Base-by-base conservation (phyloP, 176 grass and related monocot genomes). In the Musa acuminata region DNA sequence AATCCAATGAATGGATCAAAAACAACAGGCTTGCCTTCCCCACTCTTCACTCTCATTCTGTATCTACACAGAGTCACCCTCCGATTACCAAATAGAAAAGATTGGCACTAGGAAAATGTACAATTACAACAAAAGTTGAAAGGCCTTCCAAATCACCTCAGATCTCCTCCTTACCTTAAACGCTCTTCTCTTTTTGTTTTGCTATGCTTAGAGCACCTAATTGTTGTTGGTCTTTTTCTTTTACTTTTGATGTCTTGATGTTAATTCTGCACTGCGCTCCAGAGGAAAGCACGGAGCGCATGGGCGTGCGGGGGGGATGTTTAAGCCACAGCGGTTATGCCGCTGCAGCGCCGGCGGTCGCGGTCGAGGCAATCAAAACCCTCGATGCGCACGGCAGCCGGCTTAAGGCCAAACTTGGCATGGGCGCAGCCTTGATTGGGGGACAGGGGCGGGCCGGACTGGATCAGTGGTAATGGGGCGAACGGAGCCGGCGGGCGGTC, bases 351-450 rank as follows among this genome's bases (percentile, higher is more conserved):
- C 5, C 84, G 84, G 72, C 72, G 72, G 72, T 49, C 52, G 13
- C 84, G 72, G 53, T 55, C 89, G 95, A 99, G 95, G 91, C 91
- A 99, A 78, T 94, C 91, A 94, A 99, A 99, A 91, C 95, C 95
- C 95, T 94, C 95, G n/a, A 99, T 60, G 59, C 95, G 88, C 21
- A 99, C 92, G 3, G 82, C 78, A 0, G 95, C 90, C 22, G 95
- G 90, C 80, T 89, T 79, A 74, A 93, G 88, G 23, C 78, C 78
- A 23, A 80, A 72, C 67, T 80, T 80, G 78, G 68, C 57, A 3
- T 57, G 78, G 20, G 55, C 55, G 55, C 69, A 80, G 13, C 78
- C 78, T 55, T 74, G 51, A 13, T 53, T 62, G 2, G 55, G 78
- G 0, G 57, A 64, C 22, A 29, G 16, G 9, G 78, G 78, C 2